Percentiles rank a stretch among this genome's conserved stretches.
These are phyloP conservation scores for Theobroma grandiflorum DNA, from an alignment of 441 rosid genomes.

Conservation along the genomic window DNA sequence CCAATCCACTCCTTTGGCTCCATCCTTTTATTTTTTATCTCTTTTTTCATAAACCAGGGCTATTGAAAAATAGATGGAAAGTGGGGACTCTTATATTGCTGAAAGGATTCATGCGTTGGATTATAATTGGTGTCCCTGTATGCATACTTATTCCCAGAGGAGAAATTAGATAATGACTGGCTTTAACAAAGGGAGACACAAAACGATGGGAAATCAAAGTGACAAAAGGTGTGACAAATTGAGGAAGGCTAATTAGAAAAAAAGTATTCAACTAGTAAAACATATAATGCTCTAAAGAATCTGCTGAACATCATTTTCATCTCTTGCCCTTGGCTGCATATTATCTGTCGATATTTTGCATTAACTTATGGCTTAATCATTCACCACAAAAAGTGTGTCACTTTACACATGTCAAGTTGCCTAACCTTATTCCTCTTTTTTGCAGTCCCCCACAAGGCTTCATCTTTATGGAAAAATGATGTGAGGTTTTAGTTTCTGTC, in stretches of 20 bases:
- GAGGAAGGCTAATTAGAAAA: not conserved
- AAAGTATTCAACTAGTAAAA: not conserved
- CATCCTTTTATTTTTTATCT: conserved; percentile 18
- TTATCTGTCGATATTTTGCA: conserved; percentile 13
- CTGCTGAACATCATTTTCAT: conserved; percentile 27
- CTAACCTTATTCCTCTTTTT: not conserved
- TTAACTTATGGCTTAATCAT: not conserved
- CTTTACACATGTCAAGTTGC: conserved; percentile 20
- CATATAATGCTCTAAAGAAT: not conserved
- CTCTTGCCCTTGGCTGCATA: not conserved
- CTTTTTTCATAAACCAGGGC: not conserved
- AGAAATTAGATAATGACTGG: conserved; percentile 8
- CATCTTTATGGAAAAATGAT: not conserved
- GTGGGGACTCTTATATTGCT: not conserved
- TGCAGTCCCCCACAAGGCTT: not conserved
- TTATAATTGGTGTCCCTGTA: not conserved
- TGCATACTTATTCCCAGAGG: conserved; percentile 20
- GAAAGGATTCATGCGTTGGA: conserved; percentile 9
- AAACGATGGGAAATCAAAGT: not conserved
- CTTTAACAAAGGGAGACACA: conserved; percentile 21
- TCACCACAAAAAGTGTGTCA: not conserved
- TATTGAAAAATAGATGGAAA: not conserved
- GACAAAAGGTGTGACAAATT: conserved; percentile 27
- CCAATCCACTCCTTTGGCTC: conserved; percentile 12
- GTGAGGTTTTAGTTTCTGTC: not conserved